A percentile compares a stretch with the other conserved stretches of the same genome.
These are phyloP conservation scores for Geosmithia flava DNA, from an alignment of 2,329 filamentous ascomycete species.

Conservation along the genomic window DNA sequence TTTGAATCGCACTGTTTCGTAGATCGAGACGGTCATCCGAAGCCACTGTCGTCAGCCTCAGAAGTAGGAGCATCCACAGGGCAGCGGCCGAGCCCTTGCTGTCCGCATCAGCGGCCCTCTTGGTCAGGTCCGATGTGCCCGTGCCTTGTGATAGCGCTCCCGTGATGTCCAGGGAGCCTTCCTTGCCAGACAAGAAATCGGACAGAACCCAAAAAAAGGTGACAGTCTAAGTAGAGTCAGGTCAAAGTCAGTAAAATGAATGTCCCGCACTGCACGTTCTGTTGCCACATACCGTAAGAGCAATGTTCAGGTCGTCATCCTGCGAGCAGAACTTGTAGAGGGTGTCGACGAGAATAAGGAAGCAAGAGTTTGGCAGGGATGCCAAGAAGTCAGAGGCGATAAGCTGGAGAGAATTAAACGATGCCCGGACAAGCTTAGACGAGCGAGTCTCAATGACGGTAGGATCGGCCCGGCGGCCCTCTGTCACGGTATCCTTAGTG, in stretches of 20 bases:
- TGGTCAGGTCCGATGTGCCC: slow-evolving; percentile 37
- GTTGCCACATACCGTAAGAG: slow-evolving; percentile 58
- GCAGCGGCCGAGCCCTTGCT: slow-evolving; percentile 54
- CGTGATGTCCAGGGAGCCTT: slow-evolving; percentile 44
- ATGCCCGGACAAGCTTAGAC: slow-evolving; percentile 65
- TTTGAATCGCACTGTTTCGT: slow-evolving; percentile 82
- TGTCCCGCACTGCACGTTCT: no score
- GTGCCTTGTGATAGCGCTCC: slow-evolving; percentile 39
- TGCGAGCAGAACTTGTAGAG: slow-evolving; percentile 84
- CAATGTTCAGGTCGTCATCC: slow-evolving; percentile 86
- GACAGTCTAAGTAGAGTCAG: slow-evolving; percentile 55
- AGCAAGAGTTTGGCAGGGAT: slow-evolving; percentile 58
- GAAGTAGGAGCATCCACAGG: slow-evolving; percentile 66
- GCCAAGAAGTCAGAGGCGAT: slow-evolving; percentile 90
- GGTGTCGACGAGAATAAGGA: slow-evolving; percentile 69
- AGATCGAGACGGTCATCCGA: slow-evolving; percentile 62
- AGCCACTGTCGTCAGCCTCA: slow-evolving; percentile 59
- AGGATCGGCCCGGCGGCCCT: slow-evolving; percentile 14
- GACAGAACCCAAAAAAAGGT: slow-evolving; percentile 96
- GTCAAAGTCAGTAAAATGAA: background rate
- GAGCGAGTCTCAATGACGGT: slow-evolving; percentile 43
- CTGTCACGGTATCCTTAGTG: slow-evolving; percentile 19
- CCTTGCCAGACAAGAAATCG: slow-evolving; percentile 62
- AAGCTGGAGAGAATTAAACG: slow-evolving; percentile 81
- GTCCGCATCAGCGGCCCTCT: slow-evolving; percentile 46